Evolutionary conservation across 202 grass and related monocot genomes (phyloP).

Genomic region (Miscanthus sacchariflorus): DNA sequence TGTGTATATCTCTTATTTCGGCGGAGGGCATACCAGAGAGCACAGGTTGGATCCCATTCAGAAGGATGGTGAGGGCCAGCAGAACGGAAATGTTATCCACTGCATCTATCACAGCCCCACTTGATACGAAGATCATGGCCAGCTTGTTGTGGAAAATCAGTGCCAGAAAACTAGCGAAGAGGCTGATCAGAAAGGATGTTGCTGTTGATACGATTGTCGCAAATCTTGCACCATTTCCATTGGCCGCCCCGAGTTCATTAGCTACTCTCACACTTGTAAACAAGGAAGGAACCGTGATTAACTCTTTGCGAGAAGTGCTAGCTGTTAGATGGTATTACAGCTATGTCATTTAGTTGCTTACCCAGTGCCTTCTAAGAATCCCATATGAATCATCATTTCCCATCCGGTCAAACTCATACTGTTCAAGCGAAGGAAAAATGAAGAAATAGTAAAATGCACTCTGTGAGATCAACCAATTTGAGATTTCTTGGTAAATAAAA

Average conservation of each 20-base stretch:
- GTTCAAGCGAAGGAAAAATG: not conserved
- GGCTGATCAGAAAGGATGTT: constrained; percentile 55
- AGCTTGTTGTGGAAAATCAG: constrained; percentile 54
- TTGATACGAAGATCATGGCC: constrained; percentile 58
- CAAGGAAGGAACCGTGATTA: not conserved
- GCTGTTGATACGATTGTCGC: constrained; percentile 51
- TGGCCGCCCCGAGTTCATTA: constrained; percentile 67
- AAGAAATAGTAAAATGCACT: not conserved
- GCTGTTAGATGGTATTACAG: not conserved
- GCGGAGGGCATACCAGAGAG: constrained; percentile 54
- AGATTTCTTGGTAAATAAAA: not conserved
- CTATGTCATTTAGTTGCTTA: constrained; percentile 33
- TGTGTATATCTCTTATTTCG: not conserved
- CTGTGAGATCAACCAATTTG: not conserved
- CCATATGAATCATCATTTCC: constrained; percentile 79
- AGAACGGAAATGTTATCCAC: constrained; percentile 53
- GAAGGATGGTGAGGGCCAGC: constrained; percentile 59
- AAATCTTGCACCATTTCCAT: constrained; percentile 58
- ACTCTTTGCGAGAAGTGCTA: not conserved
- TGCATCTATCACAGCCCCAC: constrained; percentile 49
- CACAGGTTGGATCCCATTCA: constrained; percentile 73
- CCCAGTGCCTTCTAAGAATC: constrained; percentile 68
- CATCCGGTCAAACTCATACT: constrained; percentile 40
- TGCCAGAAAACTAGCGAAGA: constrained; percentile 46
- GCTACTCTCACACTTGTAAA: constrained; percentile 58